phyloP scores from a whole-genome alignment of 176 grass and related monocot genomes.

The Saccharum spontaneum region DNA sequence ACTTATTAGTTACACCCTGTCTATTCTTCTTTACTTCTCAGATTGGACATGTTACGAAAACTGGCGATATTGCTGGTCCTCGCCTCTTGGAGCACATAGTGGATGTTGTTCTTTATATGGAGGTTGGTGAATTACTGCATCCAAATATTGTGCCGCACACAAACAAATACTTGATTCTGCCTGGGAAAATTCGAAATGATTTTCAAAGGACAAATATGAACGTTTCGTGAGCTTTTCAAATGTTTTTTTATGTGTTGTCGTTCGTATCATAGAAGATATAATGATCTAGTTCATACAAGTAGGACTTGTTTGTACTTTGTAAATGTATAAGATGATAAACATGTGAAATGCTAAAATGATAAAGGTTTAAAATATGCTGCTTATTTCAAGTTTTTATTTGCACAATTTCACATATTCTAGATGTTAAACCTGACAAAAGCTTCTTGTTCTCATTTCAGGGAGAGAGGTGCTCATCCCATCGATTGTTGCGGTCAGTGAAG shows the following conservation, averaged over 20 bases:
- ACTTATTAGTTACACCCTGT: constrained; percentile 15
- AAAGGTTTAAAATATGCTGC: background rate
- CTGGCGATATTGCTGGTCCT: constrained; percentile 92
- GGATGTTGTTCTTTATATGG: constrained; percentile 99
- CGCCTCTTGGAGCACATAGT: constrained; percentile 95
- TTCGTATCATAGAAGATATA: background rate
- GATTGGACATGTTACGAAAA: constrained; percentile 95
- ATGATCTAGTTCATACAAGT: background rate
- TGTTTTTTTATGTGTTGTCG: constrained; percentile 5
- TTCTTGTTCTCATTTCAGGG: constrained; percentile 59
- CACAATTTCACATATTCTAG: constrained; percentile 1
- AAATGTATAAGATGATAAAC: constrained; percentile 12
- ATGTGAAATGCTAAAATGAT: background rate
- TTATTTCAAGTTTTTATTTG: constrained; percentile 23
- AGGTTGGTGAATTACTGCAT: constrained; percentile 56
- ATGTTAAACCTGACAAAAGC: constrained; percentile 23
- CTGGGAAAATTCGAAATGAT: background rate
- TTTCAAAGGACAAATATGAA: constrained; percentile 1
- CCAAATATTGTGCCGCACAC: background rate
- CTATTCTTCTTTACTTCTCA: constrained; percentile 40
- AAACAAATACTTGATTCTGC: background rate
- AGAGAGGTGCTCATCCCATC: constrained; percentile 79
- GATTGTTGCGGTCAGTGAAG: constrained; percentile 81
- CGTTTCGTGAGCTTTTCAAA: background rate
- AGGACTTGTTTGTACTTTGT: constrained; percentile 11